phyloP scores from a whole-genome alignment of 306 rosid species.

The Cicer yamashitae region DNA sequence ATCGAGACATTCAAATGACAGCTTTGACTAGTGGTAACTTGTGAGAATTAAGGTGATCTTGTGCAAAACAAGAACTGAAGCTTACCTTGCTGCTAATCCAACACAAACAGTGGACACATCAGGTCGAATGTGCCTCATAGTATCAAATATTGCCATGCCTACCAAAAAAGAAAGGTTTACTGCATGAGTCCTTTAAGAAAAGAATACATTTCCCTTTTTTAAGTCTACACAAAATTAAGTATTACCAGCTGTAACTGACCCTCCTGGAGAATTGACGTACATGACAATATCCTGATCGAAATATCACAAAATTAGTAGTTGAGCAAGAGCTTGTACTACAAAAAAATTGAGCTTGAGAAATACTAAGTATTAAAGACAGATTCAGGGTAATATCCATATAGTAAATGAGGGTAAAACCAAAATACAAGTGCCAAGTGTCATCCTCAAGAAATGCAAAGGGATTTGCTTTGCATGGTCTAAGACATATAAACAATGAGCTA shows the following conservation, averaged over 20 bases:
- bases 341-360: background rate
- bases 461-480: constrained; percentile 2
- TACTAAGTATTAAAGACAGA: constrained; percentile 35
- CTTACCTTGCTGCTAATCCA: constrained; percentile 97
- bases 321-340: constrained; percentile 18
- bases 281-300: constrained; percentile 87
- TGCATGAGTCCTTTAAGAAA: constrained; percentile 8
- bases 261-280: constrained; percentile 99
- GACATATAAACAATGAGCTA: background rate
- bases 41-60: constrained; percentile 16
- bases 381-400: background rate
- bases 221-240: constrained; percentile 1
- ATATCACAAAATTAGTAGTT: constrained; percentile 38
- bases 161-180: background rate
- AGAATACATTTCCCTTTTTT: background rate
- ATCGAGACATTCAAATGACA: constrained; percentile 1
- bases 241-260: constrained; percentile 98
- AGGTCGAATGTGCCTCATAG: constrained; percentile 94
- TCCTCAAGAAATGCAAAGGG: constrained; percentile 5
- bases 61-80: constrained; percentile 34
- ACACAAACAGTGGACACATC: constrained; percentile 97
- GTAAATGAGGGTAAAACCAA: constrained; percentile 13
- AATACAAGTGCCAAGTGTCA: constrained; percentile 6
- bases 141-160: constrained; percentile 99
- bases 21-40: constrained; percentile 3